phyloP scores from a whole-genome alignment of 2,329 filamentous ascomycete species.

The Dothideomycetidae sp. region DNA sequence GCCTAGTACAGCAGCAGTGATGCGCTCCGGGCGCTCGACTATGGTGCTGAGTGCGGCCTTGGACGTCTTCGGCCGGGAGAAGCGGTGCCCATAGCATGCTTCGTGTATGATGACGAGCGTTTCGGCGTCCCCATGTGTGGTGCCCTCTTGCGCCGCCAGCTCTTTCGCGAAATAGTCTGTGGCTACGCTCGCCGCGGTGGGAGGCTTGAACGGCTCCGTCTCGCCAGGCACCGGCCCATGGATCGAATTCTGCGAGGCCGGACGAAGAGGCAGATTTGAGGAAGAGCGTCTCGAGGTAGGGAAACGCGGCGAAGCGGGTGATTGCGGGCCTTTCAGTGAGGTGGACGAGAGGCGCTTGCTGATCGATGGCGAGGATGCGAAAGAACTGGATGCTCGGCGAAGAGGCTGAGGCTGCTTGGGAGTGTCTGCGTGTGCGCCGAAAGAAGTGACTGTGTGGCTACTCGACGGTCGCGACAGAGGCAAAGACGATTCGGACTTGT shows the following conservation, averaged over 20 bases:
- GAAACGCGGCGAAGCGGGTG: conserved; percentile 3
- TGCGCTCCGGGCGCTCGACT: conserved; percentile 82
- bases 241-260: conserved; percentile 4
- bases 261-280: conserved; percentile 2
- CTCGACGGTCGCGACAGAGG: conserved; percentile 3
- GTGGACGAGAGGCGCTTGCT: conserved; percentile 2
- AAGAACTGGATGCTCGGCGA: conserved; percentile 6
- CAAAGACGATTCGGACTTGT: not conserved
- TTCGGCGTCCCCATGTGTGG: conserved; percentile 18
- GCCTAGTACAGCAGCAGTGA: conserved; percentile 71
- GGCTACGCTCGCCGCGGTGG: conserved; percentile 14
- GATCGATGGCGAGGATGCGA: conserved; percentile 4
- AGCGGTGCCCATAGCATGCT: conserved; percentile 88
- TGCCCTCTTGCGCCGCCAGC: conserved; percentile 46
- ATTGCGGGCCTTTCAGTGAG: conserved; percentile 4
- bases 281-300: conserved; percentile 2
- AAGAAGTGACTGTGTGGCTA: conserved; percentile 1
- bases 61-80: conserved; percentile 65
- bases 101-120: conserved; percentile 83
- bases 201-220: conserved; percentile 1
- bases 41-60: conserved; percentile 61
- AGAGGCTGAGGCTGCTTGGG: not conserved
- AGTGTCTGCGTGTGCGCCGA: not conserved
- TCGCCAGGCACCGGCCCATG: conserved; percentile 1
- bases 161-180: conserved; percentile 54